Conservation (phyloP, 2,329 filamentous ascomycete species). For the Fonsecaea nubica region DNA sequence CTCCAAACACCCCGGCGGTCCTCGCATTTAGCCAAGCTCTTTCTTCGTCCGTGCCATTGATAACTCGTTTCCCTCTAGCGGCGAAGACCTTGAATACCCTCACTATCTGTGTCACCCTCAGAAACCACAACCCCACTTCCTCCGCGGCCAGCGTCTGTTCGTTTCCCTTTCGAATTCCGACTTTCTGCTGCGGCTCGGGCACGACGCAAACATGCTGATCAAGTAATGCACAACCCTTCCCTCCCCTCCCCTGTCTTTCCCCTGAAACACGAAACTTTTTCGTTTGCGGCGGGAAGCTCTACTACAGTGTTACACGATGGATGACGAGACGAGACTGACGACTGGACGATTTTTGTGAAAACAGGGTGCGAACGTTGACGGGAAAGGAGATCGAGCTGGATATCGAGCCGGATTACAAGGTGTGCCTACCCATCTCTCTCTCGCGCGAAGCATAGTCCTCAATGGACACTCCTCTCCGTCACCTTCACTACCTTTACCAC, state of each 20-base stretch:
- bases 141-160: no score
- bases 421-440: conserved; percentile 45
- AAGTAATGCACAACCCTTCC: conserved; percentile 10
- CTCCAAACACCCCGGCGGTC: neutral
- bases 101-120: neutral
- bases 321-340: neutral
- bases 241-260: neutral
- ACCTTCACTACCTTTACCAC: neutral
- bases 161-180: conserved; percentile 45
- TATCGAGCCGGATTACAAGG: conserved; percentile 93
- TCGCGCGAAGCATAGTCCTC: no score
- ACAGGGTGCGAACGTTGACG: conserved; percentile 92
- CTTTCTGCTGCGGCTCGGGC: neutral
- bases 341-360: neutral
- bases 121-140: no score
- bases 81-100: neutral
- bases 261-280: neutral
- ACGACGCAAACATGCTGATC: conserved; percentile 18
- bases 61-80: neutral
- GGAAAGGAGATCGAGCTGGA: conserved; percentile 99
- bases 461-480: neutral
- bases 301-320: no score
- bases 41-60: neutral
- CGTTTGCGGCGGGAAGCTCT: neutral
- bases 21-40: neutral